Base-by-base conservation (phyloP, 305 asterid species). In the Ajuga reptans region DNA sequence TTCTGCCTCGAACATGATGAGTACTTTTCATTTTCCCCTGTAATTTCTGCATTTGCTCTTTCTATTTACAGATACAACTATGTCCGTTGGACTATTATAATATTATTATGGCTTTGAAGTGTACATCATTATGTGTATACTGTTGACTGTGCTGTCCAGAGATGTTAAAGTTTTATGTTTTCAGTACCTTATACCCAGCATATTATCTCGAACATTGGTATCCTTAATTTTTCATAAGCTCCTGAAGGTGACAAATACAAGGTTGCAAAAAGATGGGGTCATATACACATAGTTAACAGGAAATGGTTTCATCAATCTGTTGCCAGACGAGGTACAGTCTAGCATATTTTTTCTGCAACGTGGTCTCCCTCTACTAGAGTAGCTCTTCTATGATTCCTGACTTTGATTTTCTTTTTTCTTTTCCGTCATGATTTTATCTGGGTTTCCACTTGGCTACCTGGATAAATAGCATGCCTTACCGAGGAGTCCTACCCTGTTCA, bases 261-360 rank as follows among this genome's bases (percentile, higher is more conserved):
- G 85, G 97, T 91, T 81, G 96, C 99, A 21, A 91, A 75, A 79
- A 81, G 79, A 76, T 91, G 97, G 99, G 96, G 96, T 54, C 75
- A 55, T 78, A 82, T 89, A 72, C 68, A 72, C 75, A 80, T 84
- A 72, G 87, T 94, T 66, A 81, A 84, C 73, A 81, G 64, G 80
- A 89, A 82, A 80, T 94, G 99, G 99, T 83, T 89, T 80, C 89
- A 84, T 66, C 97, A 94, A 67, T 91, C 95, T 73, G 81, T 86
- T 77, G 87, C 86, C 75, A 85, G 96, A 81, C 83, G 89, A 94
- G 99, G 99, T 94, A 77, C 47, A 53, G 57, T 70, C 80, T 73
- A 72, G 72, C 76, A 52, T 71, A 63, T 67, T 58, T 66, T 71
- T 18, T 60, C 29, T 64, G 54, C 33, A 12, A 37, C 68, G 55